Conservation (phyloP, 2,329 filamentous ascomycete genomes). For the Venturia effusa region DNA sequence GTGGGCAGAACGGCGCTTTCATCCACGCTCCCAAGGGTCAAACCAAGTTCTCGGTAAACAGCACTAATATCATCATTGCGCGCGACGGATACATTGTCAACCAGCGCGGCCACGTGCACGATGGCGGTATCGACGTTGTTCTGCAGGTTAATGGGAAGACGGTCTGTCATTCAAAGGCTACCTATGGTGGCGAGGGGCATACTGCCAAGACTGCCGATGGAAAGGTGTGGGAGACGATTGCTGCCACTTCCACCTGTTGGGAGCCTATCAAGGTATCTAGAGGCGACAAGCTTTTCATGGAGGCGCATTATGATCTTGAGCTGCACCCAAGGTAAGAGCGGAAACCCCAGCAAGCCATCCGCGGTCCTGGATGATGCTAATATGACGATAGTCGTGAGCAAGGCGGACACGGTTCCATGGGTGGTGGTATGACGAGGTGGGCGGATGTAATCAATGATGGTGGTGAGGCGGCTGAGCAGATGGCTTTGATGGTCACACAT, state of each 20-base stretch:
- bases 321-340: background rate
- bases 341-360: background rate
- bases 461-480: constrained; percentile 4
- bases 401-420: background rate
- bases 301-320: constrained; percentile 8
- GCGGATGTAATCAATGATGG: background rate
- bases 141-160: constrained; percentile 6
- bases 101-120: constrained; percentile 7
- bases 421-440: background rate
- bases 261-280: constrained; percentile 7
- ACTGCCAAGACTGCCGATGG: background rate
- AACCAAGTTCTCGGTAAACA: too few relatives aligned
- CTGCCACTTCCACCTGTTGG: background rate
- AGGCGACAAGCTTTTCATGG: constrained; percentile 6
- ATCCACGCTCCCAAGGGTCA: too few relatives aligned
- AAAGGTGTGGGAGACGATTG: constrained; percentile 9
- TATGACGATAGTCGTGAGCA: background rate
- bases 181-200: constrained; percentile 5
- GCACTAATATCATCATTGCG: background rate
- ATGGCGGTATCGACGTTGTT: constrained; percentile 6
- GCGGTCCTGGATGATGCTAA: background rate
- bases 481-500: constrained; percentile 6
- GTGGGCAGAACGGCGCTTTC: too few relatives aligned
- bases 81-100: constrained; percentile 6
- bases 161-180: constrained; percentile 3